A percentile compares a stretch with the other conserved stretches of the same genome.
Evolutionary conservation across 306 rosid species (phyloP).

Genomic region (Crotalaria pallida): DNA sequence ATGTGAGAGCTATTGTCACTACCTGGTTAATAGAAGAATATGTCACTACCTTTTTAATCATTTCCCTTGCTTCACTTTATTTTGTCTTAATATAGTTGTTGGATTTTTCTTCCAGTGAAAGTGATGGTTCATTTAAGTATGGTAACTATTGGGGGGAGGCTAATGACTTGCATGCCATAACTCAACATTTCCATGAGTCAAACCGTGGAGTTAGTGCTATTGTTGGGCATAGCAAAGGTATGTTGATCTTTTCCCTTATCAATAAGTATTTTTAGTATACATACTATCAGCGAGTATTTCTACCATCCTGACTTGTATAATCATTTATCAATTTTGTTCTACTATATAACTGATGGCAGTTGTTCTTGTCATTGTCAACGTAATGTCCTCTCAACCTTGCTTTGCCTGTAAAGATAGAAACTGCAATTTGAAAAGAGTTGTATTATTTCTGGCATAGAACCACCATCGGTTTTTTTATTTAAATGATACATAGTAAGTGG

Average conservation of each 20-base stretch:
- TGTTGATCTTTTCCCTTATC: slow-evolving; percentile 21
- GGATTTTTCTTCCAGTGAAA: slow-evolving; percentile 51
- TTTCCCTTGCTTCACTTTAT: neutral
- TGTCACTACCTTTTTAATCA: too few species aligned
- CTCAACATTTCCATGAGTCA: slow-evolving; percentile 48
- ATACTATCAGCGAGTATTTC: neutral
- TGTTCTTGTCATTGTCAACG: neutral
- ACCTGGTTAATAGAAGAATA: too few species aligned
- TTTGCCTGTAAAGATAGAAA: neutral
- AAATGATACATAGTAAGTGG: neutral
- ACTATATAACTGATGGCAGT: neutral
- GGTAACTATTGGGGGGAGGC: slow-evolving; percentile 65
- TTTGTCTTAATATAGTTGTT: slow-evolving; percentile 16
- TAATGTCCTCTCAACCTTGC: neutral
- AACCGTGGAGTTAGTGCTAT: slow-evolving; percentile 49
- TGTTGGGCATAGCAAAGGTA: slow-evolving; percentile 92
- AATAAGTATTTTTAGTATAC: neutral
- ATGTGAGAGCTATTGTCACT: neutral
- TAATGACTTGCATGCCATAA: slow-evolving; percentile 65
- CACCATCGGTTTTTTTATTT: neutral
- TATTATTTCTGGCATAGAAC: neutral
- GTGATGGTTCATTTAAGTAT: slow-evolving; percentile 71
- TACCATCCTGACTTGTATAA: neutral
- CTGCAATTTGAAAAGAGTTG: neutral
- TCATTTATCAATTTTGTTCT: neutral